These are phyloP conservation scores for Gremmenia infestans DNA, from an alignment of 2,329 filamentous ascomycete genomes.

Conservation along the genomic window DNA sequence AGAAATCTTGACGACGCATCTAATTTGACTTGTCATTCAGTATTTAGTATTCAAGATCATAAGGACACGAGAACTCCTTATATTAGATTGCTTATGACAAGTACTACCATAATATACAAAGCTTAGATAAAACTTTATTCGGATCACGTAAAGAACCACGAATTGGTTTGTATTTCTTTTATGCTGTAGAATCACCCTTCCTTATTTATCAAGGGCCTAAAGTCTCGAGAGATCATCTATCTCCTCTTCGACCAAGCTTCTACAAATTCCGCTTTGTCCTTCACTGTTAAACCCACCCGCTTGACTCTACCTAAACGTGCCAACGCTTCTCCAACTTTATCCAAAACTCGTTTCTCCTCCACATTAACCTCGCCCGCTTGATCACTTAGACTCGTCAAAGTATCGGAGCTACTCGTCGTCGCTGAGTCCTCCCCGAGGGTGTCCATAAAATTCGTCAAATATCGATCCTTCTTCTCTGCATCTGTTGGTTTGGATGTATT, in stretches of 20 bases:
- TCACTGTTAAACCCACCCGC: conserved; percentile 76
- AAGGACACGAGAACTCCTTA: no score
- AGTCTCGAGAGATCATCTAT: conserved; percentile 3
- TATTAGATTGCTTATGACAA: no score
- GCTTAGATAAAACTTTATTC: no score
- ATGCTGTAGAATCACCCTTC: no score
- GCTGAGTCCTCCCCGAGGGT: conserved; percentile 24
- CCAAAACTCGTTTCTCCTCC: conserved; percentile 67
- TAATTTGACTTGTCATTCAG: no score
- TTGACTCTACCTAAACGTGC: conserved; percentile 85
- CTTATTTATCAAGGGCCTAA: no score
- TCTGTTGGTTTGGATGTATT: conserved; percentile 40
- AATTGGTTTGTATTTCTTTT: no score
- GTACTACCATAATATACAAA: no score
- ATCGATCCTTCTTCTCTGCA: conserved; percentile 31
- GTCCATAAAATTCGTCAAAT: conserved; percentile 28
- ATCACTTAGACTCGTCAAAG: conserved; percentile 24
- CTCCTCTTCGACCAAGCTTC: conserved; percentile 56
- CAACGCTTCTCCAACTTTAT: conserved; percentile 77
- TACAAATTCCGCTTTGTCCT: conserved; percentile 80
- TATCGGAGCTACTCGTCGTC: conserved; percentile 29
- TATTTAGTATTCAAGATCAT: no score
- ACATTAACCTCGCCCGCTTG: conserved; percentile 20
- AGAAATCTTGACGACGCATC: no score
- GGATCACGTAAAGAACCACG: no score